Base-by-base conservation (phyloP, 352 stramenopile species). In the Pythium sukuiense region DNA sequence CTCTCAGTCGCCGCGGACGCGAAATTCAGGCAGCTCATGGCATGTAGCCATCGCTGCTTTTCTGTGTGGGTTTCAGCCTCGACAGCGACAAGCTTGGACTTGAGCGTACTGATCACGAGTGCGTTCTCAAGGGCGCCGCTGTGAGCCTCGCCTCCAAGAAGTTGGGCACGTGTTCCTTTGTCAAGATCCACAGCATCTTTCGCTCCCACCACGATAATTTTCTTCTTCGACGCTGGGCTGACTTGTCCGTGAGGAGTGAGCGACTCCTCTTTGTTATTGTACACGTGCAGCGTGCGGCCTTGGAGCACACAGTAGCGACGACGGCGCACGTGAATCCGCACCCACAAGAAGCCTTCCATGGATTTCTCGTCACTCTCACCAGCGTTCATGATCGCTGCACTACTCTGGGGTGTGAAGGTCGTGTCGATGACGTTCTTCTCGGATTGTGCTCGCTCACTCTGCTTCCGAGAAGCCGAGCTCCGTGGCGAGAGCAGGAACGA, bases 11-110 rank as follows among this genome's bases (percentile, higher is more conserved):
- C 58, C 14, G 60, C 63, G 8, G 76, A 85, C 16, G 70, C 74
- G 55, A 87, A 81, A 52, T 90, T 87, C 24, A 94, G 74, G 33
- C 74, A 85, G 26, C 69, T 85, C 69, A 92, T 78, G 1, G 83
- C 83, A 33, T 94, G 81, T 27, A 92, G 55, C 85, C 85, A 94
- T 2, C 85, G 79, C 57, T 89, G 71, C 65, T 94, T 91, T 43
- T 94, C 85, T 3, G 76, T 89, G 6, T 74, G 73, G 1, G 83
- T 92, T 24, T 90, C 85, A 2, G 85, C 81, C 70, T 93, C 83
- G 12, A 85, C 69, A 9, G 81, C 73, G 14, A 90, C 70, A 13
- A 91, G 61, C 59, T 92, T 92, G 13, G 83, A 90, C 65, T 91
- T 92, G 16, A 80, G 66, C 8, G 83, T 88, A 55, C 74, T 92